Percentiles rank a stretch among this genome's conserved stretches.
phyloP scores from a whole-genome alignment of 2,329 filamentous ascomycete species.

The Celoporthe dispersa region DNA sequence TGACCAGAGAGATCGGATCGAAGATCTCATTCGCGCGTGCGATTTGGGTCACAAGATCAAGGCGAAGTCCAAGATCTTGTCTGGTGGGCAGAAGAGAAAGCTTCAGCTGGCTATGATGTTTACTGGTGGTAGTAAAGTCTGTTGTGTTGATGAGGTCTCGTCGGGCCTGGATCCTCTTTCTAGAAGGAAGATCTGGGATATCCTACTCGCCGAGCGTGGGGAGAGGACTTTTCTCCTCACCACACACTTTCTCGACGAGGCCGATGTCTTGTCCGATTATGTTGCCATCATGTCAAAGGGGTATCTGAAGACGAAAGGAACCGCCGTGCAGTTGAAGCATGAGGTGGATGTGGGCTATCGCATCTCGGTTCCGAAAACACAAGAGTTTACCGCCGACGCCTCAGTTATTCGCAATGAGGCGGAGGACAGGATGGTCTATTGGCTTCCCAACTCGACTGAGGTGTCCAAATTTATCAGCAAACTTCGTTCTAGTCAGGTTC shows the following conservation, averaged over 20 bases:
- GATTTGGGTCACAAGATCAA: conserved; percentile 77
- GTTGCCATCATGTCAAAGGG: conserved; percentile 89
- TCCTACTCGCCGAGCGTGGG: conserved; percentile 82
- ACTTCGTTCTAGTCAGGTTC: conserved; percentile 69
- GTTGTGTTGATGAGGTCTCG: conserved; percentile 90
- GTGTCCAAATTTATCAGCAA: conserved; percentile 73
- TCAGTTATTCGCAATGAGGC: conserved; percentile 15
- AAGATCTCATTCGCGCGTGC: conserved; percentile 68
- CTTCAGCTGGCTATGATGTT: conserved; percentile 95
- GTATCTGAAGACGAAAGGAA: conserved; percentile 78
- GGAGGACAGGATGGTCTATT: conserved; percentile 65
- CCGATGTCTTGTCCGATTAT: conserved; percentile 85
- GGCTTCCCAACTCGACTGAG: conserved; percentile 69
- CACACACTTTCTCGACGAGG: conserved; percentile 93
- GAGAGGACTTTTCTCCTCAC: conserved; percentile 83
- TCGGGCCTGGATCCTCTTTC: conserved; percentile 87
- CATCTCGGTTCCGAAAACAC: conserved; percentile 63
- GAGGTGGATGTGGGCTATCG: conserved; percentile 82
- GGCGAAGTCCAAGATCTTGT: conserved; percentile 76
- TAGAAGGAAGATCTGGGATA: conserved; percentile 91
- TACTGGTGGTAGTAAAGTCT: conserved; percentile 84
- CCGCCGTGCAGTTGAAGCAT: conserved; percentile 85
- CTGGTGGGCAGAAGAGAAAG: conserved; percentile 90
- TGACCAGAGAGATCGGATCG: conserved; percentile 63
- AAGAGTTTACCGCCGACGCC: conserved; percentile 14